Evolutionary conservation across 345 rosid species (phyloP).

Genomic region (Citrus maxima): DNA sequence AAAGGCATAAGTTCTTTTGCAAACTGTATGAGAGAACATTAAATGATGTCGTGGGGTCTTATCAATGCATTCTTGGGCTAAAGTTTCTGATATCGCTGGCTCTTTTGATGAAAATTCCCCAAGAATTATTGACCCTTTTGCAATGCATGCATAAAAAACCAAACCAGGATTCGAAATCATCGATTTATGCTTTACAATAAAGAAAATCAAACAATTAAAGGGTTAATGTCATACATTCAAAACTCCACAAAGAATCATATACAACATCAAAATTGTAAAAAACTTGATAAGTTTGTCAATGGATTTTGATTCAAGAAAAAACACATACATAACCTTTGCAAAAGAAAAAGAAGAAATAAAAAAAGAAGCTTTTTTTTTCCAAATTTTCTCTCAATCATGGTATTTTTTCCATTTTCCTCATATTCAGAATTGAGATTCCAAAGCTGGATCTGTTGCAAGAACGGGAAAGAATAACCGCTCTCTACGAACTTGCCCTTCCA

Average conservation of each 20-base stretch:
- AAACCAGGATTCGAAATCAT: constrained; percentile 65
- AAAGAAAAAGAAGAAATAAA: too few relatives aligned
- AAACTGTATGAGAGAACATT: constrained; percentile 62
- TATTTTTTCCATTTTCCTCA: neutral
- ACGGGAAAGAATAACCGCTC: neutral
- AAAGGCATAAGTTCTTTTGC: constrained; percentile 53
- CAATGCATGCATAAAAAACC: constrained; percentile 62
- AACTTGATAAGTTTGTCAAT: neutral
- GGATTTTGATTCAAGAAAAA: neutral
- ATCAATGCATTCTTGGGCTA: constrained; percentile 60
- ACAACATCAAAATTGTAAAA: neutral
- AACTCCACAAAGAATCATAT: neutral
- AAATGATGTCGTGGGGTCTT: constrained; percentile 72
- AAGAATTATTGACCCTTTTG: constrained; percentile 56
- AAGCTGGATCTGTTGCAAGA: neutral
- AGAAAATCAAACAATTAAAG: neutral
- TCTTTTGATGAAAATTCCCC: constrained; percentile 54
- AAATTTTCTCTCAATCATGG: neutral
- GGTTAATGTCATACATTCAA: neutral
- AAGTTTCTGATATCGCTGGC: constrained; percentile 40
- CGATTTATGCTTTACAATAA: constrained; percentile 9
- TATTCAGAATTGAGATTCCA: neutral
- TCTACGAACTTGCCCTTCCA: neutral
- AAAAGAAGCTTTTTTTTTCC: too few relatives aligned
- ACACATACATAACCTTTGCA: neutral